Percentiles rank a stretch among this genome's conserved stretches.
These are phyloP conservation scores for Phlyctochytrium planicorne DNA, from an alignment of 192 early-diverging fungal species.

Conservation along the genomic window DNA sequence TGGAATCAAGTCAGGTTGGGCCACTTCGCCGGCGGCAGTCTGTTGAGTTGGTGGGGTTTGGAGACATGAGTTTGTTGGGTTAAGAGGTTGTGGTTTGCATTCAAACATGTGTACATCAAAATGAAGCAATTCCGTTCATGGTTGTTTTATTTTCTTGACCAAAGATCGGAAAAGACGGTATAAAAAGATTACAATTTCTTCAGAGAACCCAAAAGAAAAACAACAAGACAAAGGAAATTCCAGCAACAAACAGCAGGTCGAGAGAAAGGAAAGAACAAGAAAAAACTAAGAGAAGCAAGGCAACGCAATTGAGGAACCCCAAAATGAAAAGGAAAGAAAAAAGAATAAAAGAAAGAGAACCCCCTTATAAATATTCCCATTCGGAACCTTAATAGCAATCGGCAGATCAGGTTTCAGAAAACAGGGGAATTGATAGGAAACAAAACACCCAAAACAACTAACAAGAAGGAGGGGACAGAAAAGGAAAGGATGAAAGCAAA, in stretches of 20 bases:
- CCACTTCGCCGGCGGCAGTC: too few species aligned
- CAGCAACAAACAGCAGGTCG: neutral
- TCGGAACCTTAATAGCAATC: neutral
- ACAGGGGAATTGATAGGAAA: neutral
- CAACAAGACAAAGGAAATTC: neutral
- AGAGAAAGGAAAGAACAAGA: neutral
- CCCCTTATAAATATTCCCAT: neutral
- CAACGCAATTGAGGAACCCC: neutral
- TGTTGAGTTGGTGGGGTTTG: too few species aligned
- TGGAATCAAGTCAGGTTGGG: too few species aligned
- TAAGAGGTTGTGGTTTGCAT: too few species aligned
- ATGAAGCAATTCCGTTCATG: too few species aligned
- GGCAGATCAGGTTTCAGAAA: neutral
- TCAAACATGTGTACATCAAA: too few species aligned
- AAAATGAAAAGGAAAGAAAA: neutral
- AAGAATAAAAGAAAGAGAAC: neutral
- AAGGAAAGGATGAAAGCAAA: neutral
- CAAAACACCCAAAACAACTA: neutral
- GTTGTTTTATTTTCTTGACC: too few species aligned
- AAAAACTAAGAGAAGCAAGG: neutral
- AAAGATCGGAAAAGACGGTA: too few species aligned
- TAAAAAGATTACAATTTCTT: too few species aligned
- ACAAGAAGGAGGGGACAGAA: neutral
- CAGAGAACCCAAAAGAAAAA: neutral
- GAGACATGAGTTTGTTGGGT: too few species aligned